Percentiles rank a stretch among this genome's conserved stretches.
Evolutionary conservation across 306 rosid species (phyloP).

Genomic region (Trichosanthes truncata): DNA sequence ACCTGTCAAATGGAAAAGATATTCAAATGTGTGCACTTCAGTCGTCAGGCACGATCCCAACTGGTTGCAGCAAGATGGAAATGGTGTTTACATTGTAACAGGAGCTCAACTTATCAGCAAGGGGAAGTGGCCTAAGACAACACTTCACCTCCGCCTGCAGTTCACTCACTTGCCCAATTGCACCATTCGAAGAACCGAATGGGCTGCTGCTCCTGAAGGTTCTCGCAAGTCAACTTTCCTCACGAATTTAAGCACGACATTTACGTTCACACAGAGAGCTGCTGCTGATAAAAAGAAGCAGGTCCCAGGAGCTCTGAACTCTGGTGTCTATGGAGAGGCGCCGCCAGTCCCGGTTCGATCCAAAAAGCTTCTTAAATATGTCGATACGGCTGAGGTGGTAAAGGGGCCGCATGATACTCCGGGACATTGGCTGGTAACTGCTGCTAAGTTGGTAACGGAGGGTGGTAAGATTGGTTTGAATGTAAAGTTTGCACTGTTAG

Average conservation of each 20-base stretch:
- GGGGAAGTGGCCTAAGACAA: conserved; percentile 84
- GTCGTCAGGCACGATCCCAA: conserved; percentile 71
- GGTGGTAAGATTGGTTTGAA: conserved; percentile 74
- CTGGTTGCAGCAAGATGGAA: conserved; percentile 52
- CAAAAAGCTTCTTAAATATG: conserved; percentile 54
- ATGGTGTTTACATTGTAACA: conserved; percentile 75
- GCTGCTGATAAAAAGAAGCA: conserved; percentile 49
- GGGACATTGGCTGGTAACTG: conserved; percentile 89
- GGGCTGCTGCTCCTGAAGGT: conserved; percentile 70
- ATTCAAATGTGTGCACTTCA: conserved; percentile 74
- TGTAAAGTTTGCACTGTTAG: conserved; percentile 84
- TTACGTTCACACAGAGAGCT: conserved; percentile 75
- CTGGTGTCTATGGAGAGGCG: conserved; percentile 80
- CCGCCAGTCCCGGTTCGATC: conserved; percentile 64
- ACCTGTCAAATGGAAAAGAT: conserved; percentile 77
- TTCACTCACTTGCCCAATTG: conserved; percentile 59
- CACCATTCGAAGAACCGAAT: conserved; percentile 63
- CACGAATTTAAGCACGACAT: conserved; percentile 77
- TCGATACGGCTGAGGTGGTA: conserved; percentile 73
- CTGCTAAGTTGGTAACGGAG: conserved; percentile 72
- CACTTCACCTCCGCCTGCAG: conserved; percentile 79
- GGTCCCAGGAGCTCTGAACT: conserved; percentile 60
- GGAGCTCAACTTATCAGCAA: conserved; percentile 80
- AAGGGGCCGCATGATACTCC: conserved; percentile 89
- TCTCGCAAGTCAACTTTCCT: conserved; percentile 70